Evolutionary conservation across 2,329 filamentous ascomycete genomes (phyloP).

Genomic region (Claviceps quebecensis): DNA sequence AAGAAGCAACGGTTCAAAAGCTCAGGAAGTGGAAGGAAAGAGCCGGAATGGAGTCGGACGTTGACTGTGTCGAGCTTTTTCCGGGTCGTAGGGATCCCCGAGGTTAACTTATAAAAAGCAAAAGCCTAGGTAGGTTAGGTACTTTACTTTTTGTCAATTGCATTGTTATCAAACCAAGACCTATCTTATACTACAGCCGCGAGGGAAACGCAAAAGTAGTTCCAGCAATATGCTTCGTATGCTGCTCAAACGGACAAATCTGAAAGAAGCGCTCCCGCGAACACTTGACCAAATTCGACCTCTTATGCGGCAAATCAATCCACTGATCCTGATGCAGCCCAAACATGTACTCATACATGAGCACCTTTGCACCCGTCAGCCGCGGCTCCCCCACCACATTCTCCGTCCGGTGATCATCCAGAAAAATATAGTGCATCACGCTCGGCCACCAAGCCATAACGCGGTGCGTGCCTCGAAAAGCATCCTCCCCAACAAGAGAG

Average conservation of each 20-base stretch:
- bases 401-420: slow-evolving; percentile 45
- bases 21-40: too few relatives aligned
- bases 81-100: too few relatives aligned
- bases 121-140: too few relatives aligned
- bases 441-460: slow-evolving; percentile 49
- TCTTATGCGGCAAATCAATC: slow-evolving; percentile 1
- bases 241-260: neutral
- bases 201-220: neutral
- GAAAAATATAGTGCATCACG: slow-evolving; percentile 48
- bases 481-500: slow-evolving; percentile 43
- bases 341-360: slow-evolving; percentile 2
- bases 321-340: slow-evolving; percentile 1
- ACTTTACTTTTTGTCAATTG: neutral
- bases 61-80: too few relatives aligned
- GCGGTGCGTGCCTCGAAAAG: slow-evolving; percentile 45
- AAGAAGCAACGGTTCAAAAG: too few relatives aligned
- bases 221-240: neutral
- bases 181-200: neutral
- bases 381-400: slow-evolving; percentile 51
- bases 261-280: slow-evolving; percentile 2
- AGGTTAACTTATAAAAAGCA: too few relatives aligned
- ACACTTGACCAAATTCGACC: neutral
- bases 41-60: too few relatives aligned
- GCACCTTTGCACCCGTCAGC: neutral
- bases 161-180: neutral